Evolutionary conservation across 75 land plant species (phyloP).

Genomic region (Cunninghamia lanceolata): DNA sequence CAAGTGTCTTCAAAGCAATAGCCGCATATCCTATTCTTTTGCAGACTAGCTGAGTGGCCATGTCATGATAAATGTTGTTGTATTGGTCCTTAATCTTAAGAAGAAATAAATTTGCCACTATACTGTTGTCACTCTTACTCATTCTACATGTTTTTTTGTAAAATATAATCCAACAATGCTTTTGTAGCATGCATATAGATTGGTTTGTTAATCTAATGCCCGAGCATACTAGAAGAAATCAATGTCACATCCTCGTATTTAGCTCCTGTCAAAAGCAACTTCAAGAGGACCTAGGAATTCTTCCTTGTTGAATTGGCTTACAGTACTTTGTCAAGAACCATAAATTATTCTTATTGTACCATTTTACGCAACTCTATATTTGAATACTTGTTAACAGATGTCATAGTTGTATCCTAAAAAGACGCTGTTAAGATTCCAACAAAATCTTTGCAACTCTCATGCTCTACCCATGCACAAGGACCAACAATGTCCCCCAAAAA

Average conservation of each 20-base stretch:
- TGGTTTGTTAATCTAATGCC: constrained; percentile 35
- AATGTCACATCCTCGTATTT: constrained; percentile 39
- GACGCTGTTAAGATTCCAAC: too few species aligned
- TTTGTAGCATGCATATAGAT: constrained; percentile 30
- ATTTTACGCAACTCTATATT: too few species aligned
- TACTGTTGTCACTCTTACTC: constrained; percentile 27
- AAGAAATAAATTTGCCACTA: constrained; percentile 34
- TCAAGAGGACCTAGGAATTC: too few species aligned
- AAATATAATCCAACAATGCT: constrained; percentile 24
- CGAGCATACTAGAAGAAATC: constrained; percentile 43
- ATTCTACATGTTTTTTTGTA: constrained; percentile 37
- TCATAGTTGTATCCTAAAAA: too few species aligned
- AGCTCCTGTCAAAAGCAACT: too few species aligned
- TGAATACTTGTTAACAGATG: too few species aligned
- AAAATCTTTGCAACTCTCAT: too few species aligned
- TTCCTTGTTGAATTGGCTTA: too few species aligned
- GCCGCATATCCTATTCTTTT: constrained; percentile 31
- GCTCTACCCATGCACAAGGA: too few species aligned
- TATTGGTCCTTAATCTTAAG: constrained; percentile 25
- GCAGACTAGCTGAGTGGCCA: constrained; percentile 28
- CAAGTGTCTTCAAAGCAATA: constrained; percentile 42
- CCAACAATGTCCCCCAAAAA: too few species aligned
- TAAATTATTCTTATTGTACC: too few species aligned
- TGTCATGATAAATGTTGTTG: constrained; percentile 19
- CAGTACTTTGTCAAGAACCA: too few species aligned